A percentile compares a stretch with the other conserved stretches of the same genome.
Evolutionary conservation across 2,329 filamentous ascomycete species (phyloP).

Genomic region (Massarina eburnea): DNA sequence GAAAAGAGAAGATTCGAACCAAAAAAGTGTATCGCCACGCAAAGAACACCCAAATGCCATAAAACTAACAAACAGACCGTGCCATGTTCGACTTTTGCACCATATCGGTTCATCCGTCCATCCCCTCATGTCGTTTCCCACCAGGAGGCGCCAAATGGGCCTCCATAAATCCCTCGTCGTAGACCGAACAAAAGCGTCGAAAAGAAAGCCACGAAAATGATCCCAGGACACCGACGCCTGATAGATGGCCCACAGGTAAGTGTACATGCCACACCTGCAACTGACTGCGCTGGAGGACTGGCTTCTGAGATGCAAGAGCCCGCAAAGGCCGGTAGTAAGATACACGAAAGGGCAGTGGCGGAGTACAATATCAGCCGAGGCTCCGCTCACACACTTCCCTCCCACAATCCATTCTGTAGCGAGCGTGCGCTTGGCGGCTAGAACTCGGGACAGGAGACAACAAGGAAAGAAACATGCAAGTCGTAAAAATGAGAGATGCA

Average conservation of each 20-base stretch:
- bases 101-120: background rate
- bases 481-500: constrained; percentile 28
- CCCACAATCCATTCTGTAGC: background rate
- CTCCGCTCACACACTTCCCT: background rate
- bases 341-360: constrained; percentile 11
- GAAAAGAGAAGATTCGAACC: background rate
- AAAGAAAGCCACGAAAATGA: background rate
- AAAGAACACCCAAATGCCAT: background rate
- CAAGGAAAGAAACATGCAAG: constrained; percentile 24
- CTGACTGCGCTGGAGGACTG: background rate
- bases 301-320: background rate
- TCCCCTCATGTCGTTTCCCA: background rate
- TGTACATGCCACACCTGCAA: background rate
- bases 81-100: background rate
- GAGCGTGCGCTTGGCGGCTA: constrained; percentile 12
- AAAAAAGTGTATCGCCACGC: background rate
- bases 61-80: background rate
- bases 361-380: background rate
- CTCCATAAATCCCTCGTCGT: background rate
- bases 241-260: background rate
- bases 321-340: constrained; percentile 1
- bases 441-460: constrained; percentile 13
- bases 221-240: constrained; percentile 1
- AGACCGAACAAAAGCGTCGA: background rate
- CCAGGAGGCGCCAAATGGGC: no score